Base-by-base conservation (phyloP, 768 basidiomycete genomes). In the Podaxis pistillaris region DNA sequence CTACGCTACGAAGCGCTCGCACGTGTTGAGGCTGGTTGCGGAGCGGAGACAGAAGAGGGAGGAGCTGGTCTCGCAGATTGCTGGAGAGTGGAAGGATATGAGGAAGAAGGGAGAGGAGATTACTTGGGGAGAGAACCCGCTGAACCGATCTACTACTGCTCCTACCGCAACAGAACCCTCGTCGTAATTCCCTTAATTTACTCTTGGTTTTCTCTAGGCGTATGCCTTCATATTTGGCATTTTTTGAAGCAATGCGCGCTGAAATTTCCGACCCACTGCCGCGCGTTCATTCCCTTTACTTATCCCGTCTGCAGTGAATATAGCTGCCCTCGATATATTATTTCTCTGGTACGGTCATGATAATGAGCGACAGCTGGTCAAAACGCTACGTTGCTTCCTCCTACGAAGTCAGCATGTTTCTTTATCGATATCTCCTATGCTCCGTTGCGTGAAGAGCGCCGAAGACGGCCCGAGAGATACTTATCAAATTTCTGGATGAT, bases 1-100 rank as follows among this genome's bases (percentile, higher is more conserved):
- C n/a, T 69, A 74, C 56, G 75, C 76, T 13, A 78, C 79, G 44
- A 80, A 79, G 66, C 76, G 79, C 36, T 78, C 79, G n/a, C 77
- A 79, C 58, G 80, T 83, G 46, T 64, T 83, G 47, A 74, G 76
- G 19, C 63, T 79, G 12, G 74, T 83, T 60, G 75, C 77, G 19
- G 79, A 81, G 63, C 75, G 79, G 53, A 72, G 78, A 63, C 73
- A 71, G 58, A 71, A 74, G 70, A 72, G 80, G 63, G 81, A 83
- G 66, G 66, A 64, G 12, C 68, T 79, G 40, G 72, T 83, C 24
- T 58, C 72, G 7, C 68, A 68, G 26, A 74, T 76, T 66, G 76
- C 72, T 36, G 61, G 68, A 11, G 71, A 73, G 36, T 78, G 79
- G 68, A 69, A 71, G 67, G 68, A 73, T 56, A 70, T 76, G 70